phyloP scores from a whole-genome alignment of 2,329 filamentous ascomycete species.

The Aspergillus awamori region DNA sequence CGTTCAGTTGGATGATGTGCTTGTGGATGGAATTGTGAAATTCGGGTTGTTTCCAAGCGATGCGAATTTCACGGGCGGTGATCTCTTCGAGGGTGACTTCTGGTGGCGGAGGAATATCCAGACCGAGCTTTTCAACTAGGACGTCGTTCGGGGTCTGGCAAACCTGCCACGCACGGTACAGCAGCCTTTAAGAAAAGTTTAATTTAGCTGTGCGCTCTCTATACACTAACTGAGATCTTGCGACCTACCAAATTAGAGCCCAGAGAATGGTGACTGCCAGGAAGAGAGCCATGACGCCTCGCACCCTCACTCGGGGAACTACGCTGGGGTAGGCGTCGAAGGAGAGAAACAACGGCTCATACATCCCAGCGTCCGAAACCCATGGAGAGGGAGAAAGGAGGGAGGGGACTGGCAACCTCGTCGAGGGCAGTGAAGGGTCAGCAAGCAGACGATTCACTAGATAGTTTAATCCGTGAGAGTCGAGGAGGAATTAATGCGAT shows the following conservation, averaged over 20 bases:
- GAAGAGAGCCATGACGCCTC: slow-evolving; percentile 54
- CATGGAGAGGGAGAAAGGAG: slow-evolving; percentile 29
- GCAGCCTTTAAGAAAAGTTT: slow-evolving; percentile 61
- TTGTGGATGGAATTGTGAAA: slow-evolving; percentile 72
- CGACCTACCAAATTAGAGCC: slow-evolving; percentile 52
- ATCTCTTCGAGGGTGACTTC: slow-evolving; percentile 90
- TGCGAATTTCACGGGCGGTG: slow-evolving; percentile 78
- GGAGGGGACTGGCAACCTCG: slow-evolving; percentile 11
- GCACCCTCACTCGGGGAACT: slow-evolving; percentile 50
- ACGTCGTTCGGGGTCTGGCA: slow-evolving; percentile 88
- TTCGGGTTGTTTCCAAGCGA: slow-evolving; percentile 84
- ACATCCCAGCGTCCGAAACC: slow-evolving; percentile 46
- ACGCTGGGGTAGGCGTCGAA: slow-evolving; percentile 51
- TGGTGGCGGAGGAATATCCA: slow-evolving; percentile 89
- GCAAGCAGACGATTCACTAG: background rate
- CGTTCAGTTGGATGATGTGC: slow-evolving; percentile 91
- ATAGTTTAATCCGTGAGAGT: background rate
- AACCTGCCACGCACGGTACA: slow-evolving; percentile 84
- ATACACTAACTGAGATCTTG: background rate
- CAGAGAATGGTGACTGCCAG: slow-evolving; percentile 52
- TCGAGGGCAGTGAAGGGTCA: slow-evolving; percentile 3
- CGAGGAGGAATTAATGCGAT: slow-evolving; percentile 9
- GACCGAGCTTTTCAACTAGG: slow-evolving; percentile 84
- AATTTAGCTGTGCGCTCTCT: slow-evolving; percentile 3
- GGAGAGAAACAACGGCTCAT: slow-evolving; percentile 50